Evolutionary conservation across 2,329 filamentous ascomycete species (phyloP), one percentile per base, ranked within the genome.

Genomic region (Cladophialophora exuberans): DNA sequence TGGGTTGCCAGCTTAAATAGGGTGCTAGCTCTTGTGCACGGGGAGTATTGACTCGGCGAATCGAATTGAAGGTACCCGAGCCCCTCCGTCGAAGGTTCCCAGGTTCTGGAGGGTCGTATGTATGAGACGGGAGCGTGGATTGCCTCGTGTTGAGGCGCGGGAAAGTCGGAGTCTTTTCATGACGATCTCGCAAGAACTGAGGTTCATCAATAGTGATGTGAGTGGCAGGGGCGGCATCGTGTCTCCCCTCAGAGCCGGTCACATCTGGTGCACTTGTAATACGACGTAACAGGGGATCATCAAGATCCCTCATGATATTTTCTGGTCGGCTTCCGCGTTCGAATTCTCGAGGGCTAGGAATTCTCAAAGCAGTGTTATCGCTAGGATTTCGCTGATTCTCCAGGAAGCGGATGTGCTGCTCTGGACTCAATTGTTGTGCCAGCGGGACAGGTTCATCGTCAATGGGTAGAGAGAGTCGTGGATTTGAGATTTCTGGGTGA

Each of bases 1-100:
- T 99, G 2, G 94, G 90, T 56, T 92, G 87, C 83, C 90, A 97
- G 70, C 90, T 97, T 47, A 99, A 81, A 70, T 99, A 99, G 0
- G 94, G 94, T 76, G 90, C 88, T 6, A 41, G 23, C 22, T 83
- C 76, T 11, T 81, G 73, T 6, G 73, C 81, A 0, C 53, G 49
- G 77, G 39, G 45, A 7, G 63, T 65, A 38, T 62, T 63, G 80
- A 55, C 80, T 79, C 61, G 92, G 78, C 53, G 76, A 25, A 63
- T 53, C 10, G 51, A 54, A 6, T 57, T 52, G 36, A 33, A 61
- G 43, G 76, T 81, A 20, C 85, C 72, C 0, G 85, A 87, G 36
- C 76, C 76, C 2, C 79, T 73, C 44, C 71, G 69, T 61, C 70
- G 42, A 60, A 68, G 57, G 25, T 59, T 22, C 2, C 49, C 58